phyloP scores from a whole-genome alignment of 441 rosid species.

The Syzygium malaccense region DNA sequence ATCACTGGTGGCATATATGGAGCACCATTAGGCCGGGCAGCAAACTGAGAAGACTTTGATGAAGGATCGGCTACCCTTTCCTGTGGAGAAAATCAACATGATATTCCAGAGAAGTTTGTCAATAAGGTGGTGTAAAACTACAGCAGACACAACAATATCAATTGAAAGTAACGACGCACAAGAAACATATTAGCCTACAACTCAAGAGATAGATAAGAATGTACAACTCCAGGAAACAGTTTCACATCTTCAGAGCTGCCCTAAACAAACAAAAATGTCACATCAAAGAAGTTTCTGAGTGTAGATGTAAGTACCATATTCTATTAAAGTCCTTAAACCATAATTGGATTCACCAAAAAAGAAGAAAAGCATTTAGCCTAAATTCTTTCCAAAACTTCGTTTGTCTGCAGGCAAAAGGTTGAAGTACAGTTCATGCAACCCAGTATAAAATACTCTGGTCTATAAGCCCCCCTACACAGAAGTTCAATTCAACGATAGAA shows the following conservation, averaged over 20 bases:
- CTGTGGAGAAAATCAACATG: conserved; percentile 23
- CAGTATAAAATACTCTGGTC: background rate
- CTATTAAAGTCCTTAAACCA: background rate
- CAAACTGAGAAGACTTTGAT: conserved; percentile 21
- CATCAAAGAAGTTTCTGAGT: background rate
- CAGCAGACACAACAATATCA: background rate
- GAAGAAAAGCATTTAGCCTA: background rate
- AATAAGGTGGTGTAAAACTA: background rate
- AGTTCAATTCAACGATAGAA: background rate
- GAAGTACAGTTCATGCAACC: background rate
- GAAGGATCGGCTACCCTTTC: conserved; percentile 46
- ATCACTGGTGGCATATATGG: conserved; percentile 26
- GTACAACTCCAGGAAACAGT: background rate
- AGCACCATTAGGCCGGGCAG: conserved; percentile 22
- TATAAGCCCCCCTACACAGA: background rate
- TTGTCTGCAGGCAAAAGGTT: background rate
- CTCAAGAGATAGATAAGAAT: background rate
- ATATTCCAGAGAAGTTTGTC: background rate
- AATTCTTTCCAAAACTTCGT: background rate
- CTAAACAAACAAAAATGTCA: background rate
- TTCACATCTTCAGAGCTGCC: background rate
- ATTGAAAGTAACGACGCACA: background rate
- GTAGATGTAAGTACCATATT: background rate
- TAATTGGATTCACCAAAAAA: background rate
- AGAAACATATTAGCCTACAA: background rate